Conservation (phyloP, 1,284 basidiomycete genomes). For the Psilocybe mexicana region DNA sequence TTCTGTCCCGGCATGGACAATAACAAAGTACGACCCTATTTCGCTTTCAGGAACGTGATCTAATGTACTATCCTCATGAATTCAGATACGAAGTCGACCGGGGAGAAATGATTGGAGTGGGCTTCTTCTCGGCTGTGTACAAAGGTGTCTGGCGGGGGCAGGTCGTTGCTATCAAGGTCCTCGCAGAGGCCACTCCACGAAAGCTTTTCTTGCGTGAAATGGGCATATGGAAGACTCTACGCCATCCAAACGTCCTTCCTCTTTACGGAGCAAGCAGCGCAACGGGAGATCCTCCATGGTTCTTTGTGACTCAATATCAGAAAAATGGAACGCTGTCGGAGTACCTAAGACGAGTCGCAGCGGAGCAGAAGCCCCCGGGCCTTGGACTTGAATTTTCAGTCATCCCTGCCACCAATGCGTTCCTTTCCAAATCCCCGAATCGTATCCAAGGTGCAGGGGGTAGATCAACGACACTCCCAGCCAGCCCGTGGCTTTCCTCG, state of each 20-base stretch:
- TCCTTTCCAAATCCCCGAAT: neutral
- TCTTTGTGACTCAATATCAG: constrained; percentile 69
- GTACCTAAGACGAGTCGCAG: constrained; percentile 36
- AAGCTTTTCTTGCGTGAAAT: constrained; percentile 53
- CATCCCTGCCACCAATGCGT: neutral
- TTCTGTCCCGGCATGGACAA: constrained; percentile 70
- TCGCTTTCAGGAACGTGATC: neutral
- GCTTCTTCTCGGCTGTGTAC: constrained; percentile 73
- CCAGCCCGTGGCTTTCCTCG: neutral
- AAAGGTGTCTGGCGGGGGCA: constrained; percentile 60
- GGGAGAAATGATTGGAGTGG: constrained; percentile 62
- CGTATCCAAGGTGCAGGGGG: constrained; percentile 5
- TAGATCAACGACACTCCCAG: constrained; percentile 14
- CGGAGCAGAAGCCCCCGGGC: constrained; percentile 14
- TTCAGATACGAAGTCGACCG: constrained; percentile 63
- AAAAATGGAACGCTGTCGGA: constrained; percentile 44
- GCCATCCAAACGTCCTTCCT: constrained; percentile 54
- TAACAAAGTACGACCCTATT: constrained; percentile 50
- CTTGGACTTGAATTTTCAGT: constrained; percentile 14
- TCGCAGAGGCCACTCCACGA: constrained; percentile 48
- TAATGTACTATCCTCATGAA: neutral
- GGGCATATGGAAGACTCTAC: constrained; percentile 50
- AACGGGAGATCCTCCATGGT: constrained; percentile 60
- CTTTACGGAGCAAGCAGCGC: constrained; percentile 64
- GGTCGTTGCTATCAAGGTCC: constrained; percentile 62